Conservation (phyloP, 2,329 filamentous ascomycete species). For the Neofusicoccum cordaticola region DNA sequence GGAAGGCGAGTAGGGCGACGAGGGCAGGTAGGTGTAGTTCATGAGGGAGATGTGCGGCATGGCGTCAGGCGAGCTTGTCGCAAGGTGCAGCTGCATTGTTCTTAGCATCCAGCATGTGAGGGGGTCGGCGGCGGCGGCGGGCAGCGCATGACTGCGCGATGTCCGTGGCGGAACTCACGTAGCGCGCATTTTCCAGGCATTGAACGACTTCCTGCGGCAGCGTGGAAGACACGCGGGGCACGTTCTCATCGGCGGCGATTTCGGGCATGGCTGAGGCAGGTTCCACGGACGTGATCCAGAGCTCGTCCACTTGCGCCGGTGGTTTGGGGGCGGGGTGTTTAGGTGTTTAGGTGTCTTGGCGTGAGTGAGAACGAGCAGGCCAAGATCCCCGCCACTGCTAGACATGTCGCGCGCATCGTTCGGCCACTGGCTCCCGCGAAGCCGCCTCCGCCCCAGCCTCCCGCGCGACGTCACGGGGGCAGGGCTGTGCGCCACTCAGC, state of each 20-base stretch:
- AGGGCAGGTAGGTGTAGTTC: constrained; percentile 97
- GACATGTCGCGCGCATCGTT: neutral
- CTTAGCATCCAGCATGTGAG: constrained; percentile 14
- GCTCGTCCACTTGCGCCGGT: constrained; percentile 57
- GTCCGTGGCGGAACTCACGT: constrained; percentile 56
- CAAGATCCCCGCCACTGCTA: constrained; percentile 3
- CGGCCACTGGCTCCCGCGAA: neutral
- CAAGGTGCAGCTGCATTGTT: constrained; percentile 75
- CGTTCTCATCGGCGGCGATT: neutral
- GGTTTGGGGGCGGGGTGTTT: constrained; percentile 40
- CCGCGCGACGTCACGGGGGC: constrained; percentile 3
- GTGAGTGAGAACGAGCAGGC: neutral
- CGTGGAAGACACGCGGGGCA: constrained; percentile 55
- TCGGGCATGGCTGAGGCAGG: constrained; percentile 43
- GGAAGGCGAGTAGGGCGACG: constrained; percentile 61
- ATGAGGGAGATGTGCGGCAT: constrained; percentile 91
- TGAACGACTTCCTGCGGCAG: constrained; percentile 83
- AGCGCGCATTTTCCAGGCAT: constrained; percentile 90
- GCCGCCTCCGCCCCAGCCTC: constrained; percentile 5
- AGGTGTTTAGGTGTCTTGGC: neutral
- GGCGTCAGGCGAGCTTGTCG: constrained; percentile 82
- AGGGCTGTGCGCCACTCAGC: constrained; percentile 8
- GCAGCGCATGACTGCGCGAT: neutral
- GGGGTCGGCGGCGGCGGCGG: constrained; percentile 12
- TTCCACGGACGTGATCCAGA: constrained; percentile 37